Conservation (phyloP, 108 stramenopile genomes). For the Conticribra guillardii region DNA sequence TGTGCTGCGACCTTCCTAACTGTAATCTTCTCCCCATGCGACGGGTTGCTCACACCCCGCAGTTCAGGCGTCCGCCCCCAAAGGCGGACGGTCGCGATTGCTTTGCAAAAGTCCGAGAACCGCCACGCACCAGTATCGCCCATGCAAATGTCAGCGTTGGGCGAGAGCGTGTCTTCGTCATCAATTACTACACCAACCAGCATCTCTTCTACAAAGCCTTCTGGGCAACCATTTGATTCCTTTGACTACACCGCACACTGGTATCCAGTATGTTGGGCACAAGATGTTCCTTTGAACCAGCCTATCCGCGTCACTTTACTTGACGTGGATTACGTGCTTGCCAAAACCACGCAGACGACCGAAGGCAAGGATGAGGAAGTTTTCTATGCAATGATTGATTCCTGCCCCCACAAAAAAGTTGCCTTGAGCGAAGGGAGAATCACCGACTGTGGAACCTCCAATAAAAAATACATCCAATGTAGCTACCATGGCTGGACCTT, state of each 20-base stretch:
- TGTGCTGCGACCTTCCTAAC: too few species aligned
- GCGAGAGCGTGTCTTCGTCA: too few species aligned
- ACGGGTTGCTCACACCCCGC: too few species aligned
- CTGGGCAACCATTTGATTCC: conserved; percentile 28
- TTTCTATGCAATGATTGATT: conserved; percentile 50
- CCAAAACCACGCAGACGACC: conserved; percentile 25
- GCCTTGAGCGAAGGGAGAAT: conserved; percentile 67
- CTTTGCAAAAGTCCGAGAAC: too few species aligned
- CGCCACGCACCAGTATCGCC: too few species aligned
- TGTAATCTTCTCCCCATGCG: too few species aligned
- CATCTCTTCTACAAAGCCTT: background rate
- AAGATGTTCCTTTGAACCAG: conserved; percentile 56
- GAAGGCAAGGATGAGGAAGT: conserved; percentile 24
- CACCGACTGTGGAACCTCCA: conserved; percentile 36
- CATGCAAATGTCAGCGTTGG: too few species aligned
- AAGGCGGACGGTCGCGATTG: too few species aligned
- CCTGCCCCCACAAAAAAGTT: conserved; percentile 71
- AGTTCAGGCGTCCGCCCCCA: too few species aligned
- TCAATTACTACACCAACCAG: too few species aligned
- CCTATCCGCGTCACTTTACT: conserved; percentile 69
- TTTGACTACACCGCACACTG: conserved; percentile 69
- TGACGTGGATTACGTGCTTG: conserved; percentile 74
- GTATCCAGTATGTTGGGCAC: conserved; percentile 71
- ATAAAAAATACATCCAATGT: conserved; percentile 54
- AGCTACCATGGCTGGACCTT: conserved; percentile 80